A percentile compares a stretch with the other conserved stretches of the same genome.
Evolutionary conservation across 371 early-diverging fungal species (phyloP).

Genomic region (Chytridiales sp.): DNA sequence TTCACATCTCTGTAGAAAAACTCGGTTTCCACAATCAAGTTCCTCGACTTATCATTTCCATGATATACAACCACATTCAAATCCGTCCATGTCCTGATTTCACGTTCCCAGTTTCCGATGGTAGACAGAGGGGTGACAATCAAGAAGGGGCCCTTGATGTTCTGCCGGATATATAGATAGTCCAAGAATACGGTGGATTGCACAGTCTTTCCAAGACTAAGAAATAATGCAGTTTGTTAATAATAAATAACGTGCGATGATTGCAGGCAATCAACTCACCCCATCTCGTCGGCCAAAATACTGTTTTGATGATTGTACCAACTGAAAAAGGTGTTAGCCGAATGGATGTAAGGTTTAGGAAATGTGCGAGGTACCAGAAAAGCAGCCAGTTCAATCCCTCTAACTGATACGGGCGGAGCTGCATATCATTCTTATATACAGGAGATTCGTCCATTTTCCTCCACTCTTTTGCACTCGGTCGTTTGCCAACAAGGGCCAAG

Average conservation of each 20-base stretch:
- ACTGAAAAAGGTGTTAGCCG: constrained; percentile 8
- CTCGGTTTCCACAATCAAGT: constrained; percentile 88
- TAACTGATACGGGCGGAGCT: constrained; percentile 85
- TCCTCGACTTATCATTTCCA: constrained; percentile 78
- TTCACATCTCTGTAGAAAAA: constrained; percentile 64
- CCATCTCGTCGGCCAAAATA: constrained; percentile 81
- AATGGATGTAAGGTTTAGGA: neutral
- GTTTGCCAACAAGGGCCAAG: constrained; percentile 21
- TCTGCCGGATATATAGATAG: constrained; percentile 76
- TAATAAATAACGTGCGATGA: neutral
- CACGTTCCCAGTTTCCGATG: constrained; percentile 92
- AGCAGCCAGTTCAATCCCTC: constrained; percentile 99
- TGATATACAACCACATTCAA: constrained; percentile 90
- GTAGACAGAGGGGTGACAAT: constrained; percentile 96
- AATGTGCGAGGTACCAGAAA: constrained; percentile 56
- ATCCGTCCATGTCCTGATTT: constrained; percentile 91
- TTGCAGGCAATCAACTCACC: constrained; percentile 7
- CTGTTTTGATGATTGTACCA: constrained; percentile 96
- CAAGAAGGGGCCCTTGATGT: constrained; percentile 90
- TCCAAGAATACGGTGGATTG: constrained; percentile 96
- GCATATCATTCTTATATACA: constrained; percentile 67
- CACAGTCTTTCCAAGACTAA: constrained; percentile 98
- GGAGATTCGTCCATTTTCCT: constrained; percentile 65
- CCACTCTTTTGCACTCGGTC: constrained; percentile 46
- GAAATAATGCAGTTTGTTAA: constrained; percentile 52